phyloP scores from a whole-genome alignment of 129 eudicot species.

The Flaveria robusta region DNA sequence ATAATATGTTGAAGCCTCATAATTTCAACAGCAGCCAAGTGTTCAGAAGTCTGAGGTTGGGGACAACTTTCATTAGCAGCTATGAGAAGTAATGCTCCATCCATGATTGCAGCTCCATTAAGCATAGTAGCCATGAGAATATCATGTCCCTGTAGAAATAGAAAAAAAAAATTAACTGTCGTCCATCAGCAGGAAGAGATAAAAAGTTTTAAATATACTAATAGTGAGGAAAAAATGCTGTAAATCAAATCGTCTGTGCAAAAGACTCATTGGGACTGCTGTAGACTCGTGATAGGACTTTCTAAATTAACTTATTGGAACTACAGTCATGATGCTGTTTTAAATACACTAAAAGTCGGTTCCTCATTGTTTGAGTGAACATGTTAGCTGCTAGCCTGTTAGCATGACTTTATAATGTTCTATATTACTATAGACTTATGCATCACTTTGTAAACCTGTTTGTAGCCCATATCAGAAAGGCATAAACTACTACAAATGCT shows the following conservation, averaged over 20 bases:
- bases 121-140: conserved; percentile 99
- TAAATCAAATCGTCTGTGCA: not conserved
- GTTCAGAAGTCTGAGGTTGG: conserved; percentile 98
- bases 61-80: conserved; percentile 99
- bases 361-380: not conserved
- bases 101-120: conserved; percentile 99
- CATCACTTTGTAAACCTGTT: not conserved
- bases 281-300: not conserved
- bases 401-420: not conserved
- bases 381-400: not conserved
- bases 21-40: conserved; percentile 96
- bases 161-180: not conserved
- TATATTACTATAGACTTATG: not conserved
- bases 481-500: not conserved
- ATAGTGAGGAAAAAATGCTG: not conserved
- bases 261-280: not conserved
- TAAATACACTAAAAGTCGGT: not conserved
- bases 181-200: not conserved
- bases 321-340: not conserved
- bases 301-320: not conserved
- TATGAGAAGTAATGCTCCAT: conserved; percentile 95
- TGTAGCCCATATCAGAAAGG: not conserved
- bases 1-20: conserved; percentile 94
- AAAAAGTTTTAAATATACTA: not conserved
- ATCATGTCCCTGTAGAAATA: conserved; percentile 75